Percentiles rank a stretch among this genome's conserved stretches.
phyloP scores from a whole-genome alignment of 768 basidiomycete genomes.

The Coprinellus micaceus region DNA sequence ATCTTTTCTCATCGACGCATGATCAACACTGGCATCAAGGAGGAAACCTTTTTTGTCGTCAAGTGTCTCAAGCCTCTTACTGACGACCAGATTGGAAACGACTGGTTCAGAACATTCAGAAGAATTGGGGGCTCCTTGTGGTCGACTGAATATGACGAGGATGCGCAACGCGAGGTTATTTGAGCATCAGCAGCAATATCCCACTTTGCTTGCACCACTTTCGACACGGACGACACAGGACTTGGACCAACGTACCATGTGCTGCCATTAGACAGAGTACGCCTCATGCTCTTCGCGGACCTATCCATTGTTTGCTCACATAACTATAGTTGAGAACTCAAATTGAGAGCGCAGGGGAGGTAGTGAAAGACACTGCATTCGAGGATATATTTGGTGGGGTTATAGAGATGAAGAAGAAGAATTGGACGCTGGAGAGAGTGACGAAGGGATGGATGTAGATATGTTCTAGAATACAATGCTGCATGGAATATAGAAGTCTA shows the following conservation, averaged over 20 bases:
- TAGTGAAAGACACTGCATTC: background rate
- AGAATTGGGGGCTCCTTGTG: background rate
- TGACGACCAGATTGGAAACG: background rate
- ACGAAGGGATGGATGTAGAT: background rate
- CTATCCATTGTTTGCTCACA: background rate
- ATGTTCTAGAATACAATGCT: no score
- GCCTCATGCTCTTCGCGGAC: background rate
- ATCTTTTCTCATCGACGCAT: background rate
- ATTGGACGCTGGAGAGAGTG: background rate
- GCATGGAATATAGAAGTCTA: no score
- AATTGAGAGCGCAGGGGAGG: background rate
- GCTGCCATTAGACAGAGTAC: background rate
- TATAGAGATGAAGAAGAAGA: background rate
- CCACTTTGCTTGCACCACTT: background rate
- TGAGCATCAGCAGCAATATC: background rate
- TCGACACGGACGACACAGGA: background rate
- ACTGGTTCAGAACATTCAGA: background rate
- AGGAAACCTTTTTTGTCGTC: background rate
- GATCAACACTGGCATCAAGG: background rate
- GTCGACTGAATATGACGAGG: background rate
- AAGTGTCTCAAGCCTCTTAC: background rate
- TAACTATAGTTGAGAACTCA: background rate
- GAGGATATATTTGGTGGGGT: background rate
- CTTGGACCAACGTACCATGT: background rate
- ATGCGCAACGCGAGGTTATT: background rate